Evolutionary conservation across 179 eudicot genomes (phyloP).

Genomic region (Carnegiea gigantea): DNA sequence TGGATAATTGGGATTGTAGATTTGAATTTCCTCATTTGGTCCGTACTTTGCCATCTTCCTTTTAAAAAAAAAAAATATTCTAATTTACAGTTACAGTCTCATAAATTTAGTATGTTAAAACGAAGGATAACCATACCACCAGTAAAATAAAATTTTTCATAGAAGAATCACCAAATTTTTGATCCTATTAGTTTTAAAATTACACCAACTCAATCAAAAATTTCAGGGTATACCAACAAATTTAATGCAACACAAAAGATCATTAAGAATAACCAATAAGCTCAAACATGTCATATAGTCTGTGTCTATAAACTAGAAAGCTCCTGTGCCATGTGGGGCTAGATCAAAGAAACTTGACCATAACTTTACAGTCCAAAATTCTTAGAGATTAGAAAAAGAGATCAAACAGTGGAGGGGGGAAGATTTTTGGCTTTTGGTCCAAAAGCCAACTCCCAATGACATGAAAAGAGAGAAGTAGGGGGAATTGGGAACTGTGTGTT

Average conservation of each 20-base stretch:
- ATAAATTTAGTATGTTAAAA: too few species aligned
- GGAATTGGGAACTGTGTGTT: constrained; percentile 29
- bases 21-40: constrained; percentile 4
- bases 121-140: too few species aligned
- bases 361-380: constrained; percentile 12
- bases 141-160: too few species aligned
- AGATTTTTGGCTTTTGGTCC: constrained; percentile 25
- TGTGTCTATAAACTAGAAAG: background rate
- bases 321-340: constrained; percentile 2
- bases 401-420: constrained; percentile 11
- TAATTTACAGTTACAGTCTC: too few species aligned
- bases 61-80: too few species aligned
- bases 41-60: background rate
- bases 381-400: constrained; percentile 19
- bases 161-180: too few species aligned
- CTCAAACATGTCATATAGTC: background rate
- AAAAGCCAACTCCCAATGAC: constrained; percentile 31
- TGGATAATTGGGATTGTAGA: background rate
- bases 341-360: constrained; percentile 9
- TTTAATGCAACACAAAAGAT: background rate
- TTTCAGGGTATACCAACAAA: background rate
- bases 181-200: too few species aligned
- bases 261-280: background rate
- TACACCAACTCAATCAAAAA: too few species aligned
- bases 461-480: constrained; percentile 38